Evolutionary conservation across 2,329 filamentous ascomycete species (phyloP).

Genomic region (Trichoderma arundinaceum): DNA sequence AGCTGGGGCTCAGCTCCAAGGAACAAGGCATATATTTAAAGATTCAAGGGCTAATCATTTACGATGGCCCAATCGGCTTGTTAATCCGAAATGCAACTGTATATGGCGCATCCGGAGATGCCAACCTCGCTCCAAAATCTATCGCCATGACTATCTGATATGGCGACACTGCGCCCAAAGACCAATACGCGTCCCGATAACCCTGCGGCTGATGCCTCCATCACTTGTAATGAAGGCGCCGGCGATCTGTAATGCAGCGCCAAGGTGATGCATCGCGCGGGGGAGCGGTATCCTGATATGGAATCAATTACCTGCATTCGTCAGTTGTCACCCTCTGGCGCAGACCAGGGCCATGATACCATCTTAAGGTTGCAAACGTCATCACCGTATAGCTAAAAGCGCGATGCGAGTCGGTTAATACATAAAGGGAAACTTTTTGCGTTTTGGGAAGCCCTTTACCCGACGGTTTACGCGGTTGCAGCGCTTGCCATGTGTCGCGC

Average conservation of each 20-base stretch:
- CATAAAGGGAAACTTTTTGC: background rate
- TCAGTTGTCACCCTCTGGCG: background rate
- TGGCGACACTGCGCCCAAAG: conserved; percentile 26
- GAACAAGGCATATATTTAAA: conserved; percentile 2
- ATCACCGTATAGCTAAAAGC: conserved; percentile 7
- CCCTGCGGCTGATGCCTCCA: background rate
- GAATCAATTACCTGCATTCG: conserved; percentile 17
- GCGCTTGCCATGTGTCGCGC: background rate
- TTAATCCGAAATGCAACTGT: background rate
- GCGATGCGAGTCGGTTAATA: background rate
- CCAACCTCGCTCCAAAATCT: background rate
- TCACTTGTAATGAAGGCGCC: background rate
- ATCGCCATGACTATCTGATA: conserved; percentile 26
- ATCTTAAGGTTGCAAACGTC: conserved; percentile 29
- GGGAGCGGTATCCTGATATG: conserved; percentile 1
- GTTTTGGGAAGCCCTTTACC: background rate
- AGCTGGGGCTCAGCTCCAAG: background rate
- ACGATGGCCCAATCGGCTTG: background rate
- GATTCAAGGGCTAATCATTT: background rate
- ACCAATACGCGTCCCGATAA: background rate
- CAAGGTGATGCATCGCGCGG: conserved; percentile 7
- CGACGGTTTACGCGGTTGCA: background rate
- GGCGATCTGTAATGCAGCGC: conserved; percentile 2
- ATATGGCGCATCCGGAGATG: conserved; percentile 1
- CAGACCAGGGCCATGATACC: conserved; percentile 28